Base-by-base conservation (phyloP, 2,329 filamentous ascomycete genomes). In the Blumeria hordei region DNA sequence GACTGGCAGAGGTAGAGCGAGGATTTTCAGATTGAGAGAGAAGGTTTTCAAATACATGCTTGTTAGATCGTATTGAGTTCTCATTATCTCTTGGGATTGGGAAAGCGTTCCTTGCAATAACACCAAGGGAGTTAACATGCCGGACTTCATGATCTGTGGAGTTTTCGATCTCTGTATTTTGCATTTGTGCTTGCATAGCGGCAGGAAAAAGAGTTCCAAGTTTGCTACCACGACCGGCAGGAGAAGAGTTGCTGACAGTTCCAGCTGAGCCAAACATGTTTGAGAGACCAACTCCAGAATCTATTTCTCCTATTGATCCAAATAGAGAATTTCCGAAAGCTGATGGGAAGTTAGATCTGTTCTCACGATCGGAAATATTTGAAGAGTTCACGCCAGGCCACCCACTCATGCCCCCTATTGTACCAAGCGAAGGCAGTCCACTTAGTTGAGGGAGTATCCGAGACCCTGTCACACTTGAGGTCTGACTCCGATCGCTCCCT, bases 151-250 rank as follows among this genome's bases (percentile, higher is more conserved):
- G 73, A 1, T 83, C 80, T 37, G 72, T 71, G 52, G 80, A 62
- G 56, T 65, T 72, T 32, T 78, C 75, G 45, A 83, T 81, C 11
- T 90, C 83, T 34, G 80, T 75, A 3, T 70, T 69, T 57, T 88
- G 84, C 83, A 93, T 88, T 66, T 93, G 86, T 37, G 88, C 85
- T 68, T 95, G 88, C 84, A 94, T 88, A 4, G 83, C 81, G 1
- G 80, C 71, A 8, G 90, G 88, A 64, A 98, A 95, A 28, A 98
- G 71, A 1, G 87, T 88, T 1, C 85, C 84, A 41, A 95, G 73
- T 67, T 88, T 93, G 70, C 85, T 92, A 5, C 78, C 75, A 39
- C 87, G 80, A 35, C 85, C 79, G 49, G 85, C 77, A 54, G 82
- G 82, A 53, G 81, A 81, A 6, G 79, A 69, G 55, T 74, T 56